Base-by-base conservation (phyloP, 495 filamentous ascomycete species). In the Choiromyces venosus region DNA sequence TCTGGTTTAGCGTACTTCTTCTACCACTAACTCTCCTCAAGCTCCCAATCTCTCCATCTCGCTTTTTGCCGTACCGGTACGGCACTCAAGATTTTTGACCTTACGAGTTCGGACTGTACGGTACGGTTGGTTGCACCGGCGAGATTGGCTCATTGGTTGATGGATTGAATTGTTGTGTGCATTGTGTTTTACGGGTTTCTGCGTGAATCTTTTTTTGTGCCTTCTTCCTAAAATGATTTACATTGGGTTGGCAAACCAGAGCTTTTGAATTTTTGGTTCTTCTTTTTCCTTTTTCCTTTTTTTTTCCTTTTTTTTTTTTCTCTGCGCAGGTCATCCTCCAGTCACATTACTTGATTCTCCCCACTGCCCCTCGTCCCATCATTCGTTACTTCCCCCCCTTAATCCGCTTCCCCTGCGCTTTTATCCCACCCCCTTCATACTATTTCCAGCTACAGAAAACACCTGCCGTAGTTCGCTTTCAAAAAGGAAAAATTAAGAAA, bases 61-160 rank as follows among this genome's bases (percentile, higher is more conserved):
- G 21, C 21, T 25, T 52, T 52, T 52, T 52, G 8, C 44, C 5
- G 44, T n/a, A 10, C 21, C 21, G 44, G 21, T 52, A 10, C 21
- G 44, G 44, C 21, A 52, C 44, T 61, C 52, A 25, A 61, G n/a
- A 25, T 25, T 52, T 52, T 52, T 10, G 9, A 10, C 8, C 46
- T 10, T 8, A n/a, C 21, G 46, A 25, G 42, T 42, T 69, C 42
- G 70, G 71, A 44, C 46, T 65, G 29, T 66, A 61, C 73, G 52
- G 33, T 56, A 35, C 52, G 69, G 75, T 72, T 77, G 74, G 75
- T 77, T 77, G 69, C 75, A 76, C 74, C 69, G 67, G 73, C 69
- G 69, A 77, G 69, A 77, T 76, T 76, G n/a, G n/a, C n/a, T n/a
- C n/a, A n/a, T n/a, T n/a, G n/a, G n/a, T n/a, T 61, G 10, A 16